Evolutionary conservation across 768 basidiomycete genomes (phyloP).

Genomic region (Rhodosporidiobolus sp.): DNA sequence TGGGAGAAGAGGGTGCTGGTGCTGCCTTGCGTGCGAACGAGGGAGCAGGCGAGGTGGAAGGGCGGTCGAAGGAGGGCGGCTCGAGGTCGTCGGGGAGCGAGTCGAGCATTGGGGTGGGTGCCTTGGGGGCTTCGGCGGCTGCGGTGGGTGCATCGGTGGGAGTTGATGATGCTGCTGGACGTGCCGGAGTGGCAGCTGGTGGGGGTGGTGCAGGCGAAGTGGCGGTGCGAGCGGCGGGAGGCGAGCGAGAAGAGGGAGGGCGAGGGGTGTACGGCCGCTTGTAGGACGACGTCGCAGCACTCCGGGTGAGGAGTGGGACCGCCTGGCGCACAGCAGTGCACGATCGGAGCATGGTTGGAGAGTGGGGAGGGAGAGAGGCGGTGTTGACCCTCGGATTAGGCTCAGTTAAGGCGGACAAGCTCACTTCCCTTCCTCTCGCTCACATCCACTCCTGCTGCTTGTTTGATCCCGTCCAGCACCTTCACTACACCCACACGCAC

Average conservation of each 20-base stretch:
- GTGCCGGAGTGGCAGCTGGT: neutral
- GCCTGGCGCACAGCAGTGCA: neutral
- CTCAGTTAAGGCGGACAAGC: too few species aligned
- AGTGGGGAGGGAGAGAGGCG: neutral
- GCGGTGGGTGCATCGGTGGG: neutral
- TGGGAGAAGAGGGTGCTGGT: too few species aligned
- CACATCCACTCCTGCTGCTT: too few species aligned
- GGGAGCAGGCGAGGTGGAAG: neutral
- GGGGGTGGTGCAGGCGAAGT: neutral
- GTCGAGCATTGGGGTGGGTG: neutral
- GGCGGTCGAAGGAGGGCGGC: neutral
- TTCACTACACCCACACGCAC: too few species aligned
- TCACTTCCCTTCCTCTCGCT: too few species aligned
- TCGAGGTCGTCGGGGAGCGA: neutral
- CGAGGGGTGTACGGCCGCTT: neutral
- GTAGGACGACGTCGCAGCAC: neutral
- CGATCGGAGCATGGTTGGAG: neutral
- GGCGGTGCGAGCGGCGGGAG: slow-evolving; percentile 5
- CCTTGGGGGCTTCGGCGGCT: neutral
- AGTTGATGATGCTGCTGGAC: neutral
- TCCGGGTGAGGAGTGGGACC: neutral
- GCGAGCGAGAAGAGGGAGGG: neutral
- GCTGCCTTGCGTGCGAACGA: neutral
- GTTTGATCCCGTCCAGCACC: too few species aligned
- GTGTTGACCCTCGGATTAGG: neutral